These are phyloP conservation scores for Alternaria burnsii DNA, from an alignment of 2,329 filamentous ascomycete species.

Conservation along the genomic window DNA sequence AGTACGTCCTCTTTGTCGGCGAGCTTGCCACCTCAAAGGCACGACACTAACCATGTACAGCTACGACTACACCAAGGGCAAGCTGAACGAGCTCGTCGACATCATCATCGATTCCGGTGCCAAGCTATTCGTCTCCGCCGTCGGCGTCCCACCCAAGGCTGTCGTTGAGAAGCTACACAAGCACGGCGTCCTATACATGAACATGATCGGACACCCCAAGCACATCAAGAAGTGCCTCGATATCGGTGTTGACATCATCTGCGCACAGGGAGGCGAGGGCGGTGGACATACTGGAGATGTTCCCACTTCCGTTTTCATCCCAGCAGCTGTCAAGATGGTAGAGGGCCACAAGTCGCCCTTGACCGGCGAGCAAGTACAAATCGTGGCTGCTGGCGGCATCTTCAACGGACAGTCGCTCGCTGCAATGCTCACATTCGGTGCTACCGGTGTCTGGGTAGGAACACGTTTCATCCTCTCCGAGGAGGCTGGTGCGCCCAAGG, in stretches of 20 bases:
- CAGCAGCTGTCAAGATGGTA: constrained; percentile 84
- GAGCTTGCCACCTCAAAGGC: neutral
- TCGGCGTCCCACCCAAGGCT: constrained; percentile 88
- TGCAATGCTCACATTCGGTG: constrained; percentile 90
- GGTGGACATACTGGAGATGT: constrained; percentile 96
- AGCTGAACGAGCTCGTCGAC: constrained; percentile 87
- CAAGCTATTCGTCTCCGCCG: constrained; percentile 94
- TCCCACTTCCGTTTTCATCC: constrained; percentile 90
- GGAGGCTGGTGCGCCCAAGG: constrained; percentile 91
- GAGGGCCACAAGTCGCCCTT: constrained; percentile 84
- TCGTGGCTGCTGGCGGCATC: constrained; percentile 92
- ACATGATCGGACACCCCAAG: constrained; percentile 99
- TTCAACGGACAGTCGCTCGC: constrained; percentile 92
- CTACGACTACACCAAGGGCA: constrained; percentile 99
- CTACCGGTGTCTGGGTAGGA: constrained; percentile 92
- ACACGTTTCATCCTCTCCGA: constrained; percentile 94
- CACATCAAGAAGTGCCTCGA: constrained; percentile 97
- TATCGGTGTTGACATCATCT: constrained; percentile 90
- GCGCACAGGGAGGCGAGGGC: constrained; percentile 96
- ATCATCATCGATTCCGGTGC: constrained; percentile 93
- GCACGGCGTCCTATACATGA: constrained; percentile 93
- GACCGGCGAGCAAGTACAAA: constrained; percentile 86
- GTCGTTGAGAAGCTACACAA: constrained; percentile 92
- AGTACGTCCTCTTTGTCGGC: constrained; percentile 60
- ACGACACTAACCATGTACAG: constrained; percentile 57